Evolutionary conservation across 495 filamentous ascomycete species (phyloP).

Genomic region (Pyronema domesticum): DNA sequence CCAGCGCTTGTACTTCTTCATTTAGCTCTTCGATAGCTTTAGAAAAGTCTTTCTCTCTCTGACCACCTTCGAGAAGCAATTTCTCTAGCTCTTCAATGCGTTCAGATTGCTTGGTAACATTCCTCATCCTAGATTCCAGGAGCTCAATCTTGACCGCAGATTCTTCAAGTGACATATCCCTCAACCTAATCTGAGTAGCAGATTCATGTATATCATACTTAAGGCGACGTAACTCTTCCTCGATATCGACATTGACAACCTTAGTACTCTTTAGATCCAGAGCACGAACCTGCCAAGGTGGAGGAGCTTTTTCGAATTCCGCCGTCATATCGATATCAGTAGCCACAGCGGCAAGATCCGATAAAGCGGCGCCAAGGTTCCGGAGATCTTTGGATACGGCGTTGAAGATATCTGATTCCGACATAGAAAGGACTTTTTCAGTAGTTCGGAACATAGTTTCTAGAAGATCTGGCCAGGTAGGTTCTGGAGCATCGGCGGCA

Average conservation of each 20-base stretch:
- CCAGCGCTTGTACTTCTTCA: constrained; percentile 39
- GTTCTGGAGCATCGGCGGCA: constrained; percentile 37
- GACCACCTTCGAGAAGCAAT: constrained; percentile 38
- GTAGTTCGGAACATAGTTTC: constrained; percentile 41
- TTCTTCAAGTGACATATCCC: constrained; percentile 51
- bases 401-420: constrained; percentile 45
- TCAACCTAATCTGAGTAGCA: constrained; percentile 42
- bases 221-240: constrained; percentile 57
- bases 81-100: constrained; percentile 47
- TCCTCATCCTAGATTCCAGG: constrained; percentile 62
- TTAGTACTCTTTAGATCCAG: constrained; percentile 62
- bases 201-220: constrained; percentile 55
- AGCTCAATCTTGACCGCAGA: constrained; percentile 80
- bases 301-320: constrained; percentile 54
- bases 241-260: constrained; percentile 56
- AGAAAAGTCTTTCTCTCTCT: constrained; percentile 32
- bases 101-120: constrained; percentile 51
- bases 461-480: constrained; percentile 47
- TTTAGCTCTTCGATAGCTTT: constrained; percentile 39
- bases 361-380: constrained; percentile 42
- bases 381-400: constrained; percentile 51
- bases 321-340: constrained; percentile 59
- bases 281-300: constrained; percentile 72
- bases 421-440: constrained; percentile 30
- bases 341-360: constrained; percentile 55